Base-by-base conservation (phyloP, 108 stramenopile genomes). In the Licmophora abbreviata region DNA sequence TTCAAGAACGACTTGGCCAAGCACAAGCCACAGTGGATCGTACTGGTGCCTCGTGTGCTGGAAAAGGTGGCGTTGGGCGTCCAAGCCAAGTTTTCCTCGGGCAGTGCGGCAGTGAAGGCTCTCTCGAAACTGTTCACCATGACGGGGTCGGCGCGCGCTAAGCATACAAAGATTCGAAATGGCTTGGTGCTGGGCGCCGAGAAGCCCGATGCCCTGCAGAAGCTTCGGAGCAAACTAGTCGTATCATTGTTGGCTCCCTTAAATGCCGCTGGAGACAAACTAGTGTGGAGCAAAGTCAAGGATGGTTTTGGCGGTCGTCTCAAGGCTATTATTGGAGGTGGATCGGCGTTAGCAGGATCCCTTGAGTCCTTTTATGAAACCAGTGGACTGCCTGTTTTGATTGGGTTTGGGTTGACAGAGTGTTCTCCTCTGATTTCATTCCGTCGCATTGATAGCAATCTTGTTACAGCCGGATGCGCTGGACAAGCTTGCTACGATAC, bases 401-500 rank as follows among this genome's bases (percentile, higher is more conserved):
- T 95, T 6, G 95, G 89, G 34, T 96, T 94, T 47, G 95, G 95
- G 8, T 57, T 95, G 59, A 95, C 94, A 34, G 94, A 95, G 73
- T 86, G 85, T 31, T 70, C 85, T 23, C 93, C 89, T 14, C 54
- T 94, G 31, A 58, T 92, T 22, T 56, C 81, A 1, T 79, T 76
- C 34, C 75, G 93, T 29, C 52, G 85, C 40, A 61, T 54, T 15
- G 79, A 85, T 45, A 54, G 46, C 17, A 94, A 94, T 55, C 54
- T 92, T 25, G 67, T 77, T 27, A 66, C 76, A 9, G 80, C 68
- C 8, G 95, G 95, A 44, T 85, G 88, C 33, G 84, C 77, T 24
- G 95, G 95, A 14, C 62, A 63, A 51, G 65, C 87, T 2, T 64
- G 70, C 24, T 36, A 52, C n/a, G 88, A 85, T 55, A 92, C 92